phyloP scores from a whole-genome alignment of 2,329 filamentous ascomycete species.

The Nemania abortiva region DNA sequence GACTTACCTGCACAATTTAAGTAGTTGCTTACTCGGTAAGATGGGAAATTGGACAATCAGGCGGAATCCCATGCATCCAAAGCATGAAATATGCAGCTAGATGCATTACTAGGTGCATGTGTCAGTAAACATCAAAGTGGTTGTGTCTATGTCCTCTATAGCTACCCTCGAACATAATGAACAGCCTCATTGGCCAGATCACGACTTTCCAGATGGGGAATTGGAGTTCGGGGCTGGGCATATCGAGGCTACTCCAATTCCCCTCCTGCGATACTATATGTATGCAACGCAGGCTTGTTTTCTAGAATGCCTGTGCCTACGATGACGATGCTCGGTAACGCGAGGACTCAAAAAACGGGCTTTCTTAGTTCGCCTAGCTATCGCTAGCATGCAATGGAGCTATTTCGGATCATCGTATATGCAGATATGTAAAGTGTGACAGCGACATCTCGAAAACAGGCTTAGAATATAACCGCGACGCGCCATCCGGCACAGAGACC shows the following conservation, averaged over 20 bases:
- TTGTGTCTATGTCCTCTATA: background rate
- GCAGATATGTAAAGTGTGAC: background rate
- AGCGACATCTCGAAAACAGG: too few relatives aligned
- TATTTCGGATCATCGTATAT: background rate
- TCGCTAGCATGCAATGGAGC: background rate
- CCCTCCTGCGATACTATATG: background rate
- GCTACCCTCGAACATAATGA: background rate
- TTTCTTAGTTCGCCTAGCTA: background rate
- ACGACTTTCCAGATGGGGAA: background rate
- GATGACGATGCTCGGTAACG: background rate
- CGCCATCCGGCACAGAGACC: conserved; percentile 28
- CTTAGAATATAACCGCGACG: conserved; percentile 24
- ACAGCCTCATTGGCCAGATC: background rate
- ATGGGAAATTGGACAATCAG: background rate
- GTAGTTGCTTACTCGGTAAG: background rate
- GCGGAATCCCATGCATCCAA: background rate
- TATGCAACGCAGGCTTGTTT: background rate
- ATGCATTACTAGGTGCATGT: background rate
- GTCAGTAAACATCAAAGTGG: background rate
- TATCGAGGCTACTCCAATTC: background rate
- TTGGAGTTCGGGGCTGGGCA: background rate
- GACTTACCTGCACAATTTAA: background rate
- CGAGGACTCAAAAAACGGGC: background rate
- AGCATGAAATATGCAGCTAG: background rate
- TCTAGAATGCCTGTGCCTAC: background rate